These are phyloP conservation scores for Globisporangium echinulatum DNA, from an alignment of 352 stramenopile genomes.

Conservation along the genomic window DNA sequence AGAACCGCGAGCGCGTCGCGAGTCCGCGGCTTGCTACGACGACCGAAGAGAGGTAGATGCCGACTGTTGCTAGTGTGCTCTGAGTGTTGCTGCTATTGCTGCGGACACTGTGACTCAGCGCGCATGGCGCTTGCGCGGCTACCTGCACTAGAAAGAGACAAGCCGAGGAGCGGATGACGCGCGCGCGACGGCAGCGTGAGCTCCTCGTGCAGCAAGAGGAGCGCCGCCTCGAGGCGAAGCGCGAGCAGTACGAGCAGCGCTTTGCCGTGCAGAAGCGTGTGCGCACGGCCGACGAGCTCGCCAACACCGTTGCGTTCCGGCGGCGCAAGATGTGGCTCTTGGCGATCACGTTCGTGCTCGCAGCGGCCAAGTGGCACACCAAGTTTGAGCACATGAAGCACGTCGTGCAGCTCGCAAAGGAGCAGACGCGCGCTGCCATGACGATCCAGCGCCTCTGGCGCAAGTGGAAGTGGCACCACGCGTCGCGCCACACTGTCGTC, in stretches of 20 bases:
- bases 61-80: neutral
- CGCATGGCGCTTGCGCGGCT: no score
- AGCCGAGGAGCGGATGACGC: conserved; percentile 40
- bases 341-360: conserved; percentile 28
- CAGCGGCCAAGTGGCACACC: conserved; percentile 28
- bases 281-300: conserved; percentile 22
- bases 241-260: conserved; percentile 31
- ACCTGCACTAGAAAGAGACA: conserved; percentile 52
- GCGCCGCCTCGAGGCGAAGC: conserved; percentile 21
- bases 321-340: conserved; percentile 51
- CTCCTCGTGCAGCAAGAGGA: conserved; percentile 39
- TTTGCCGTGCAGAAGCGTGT: conserved; percentile 14
- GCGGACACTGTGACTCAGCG: no score
- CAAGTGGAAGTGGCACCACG: conserved; percentile 52
- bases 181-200: conserved; percentile 33
- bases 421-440: conserved; percentile 31
- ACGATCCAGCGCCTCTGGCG: conserved; percentile 59
- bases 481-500: conserved; percentile 52
- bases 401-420: conserved; percentile 19
- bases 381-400: conserved; percentile 30
- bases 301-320: conserved; percentile 25
- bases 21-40: conserved; percentile 19
- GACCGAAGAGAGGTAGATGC: conserved; percentile 21
- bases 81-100: neutral
- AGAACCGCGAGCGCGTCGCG: conserved; percentile 41